Percentiles rank a stretch among this genome's conserved stretches.
phyloP scores from a whole-genome alignment of 768 basidiomycete species.

The Leccinum ochraceum region DNA sequence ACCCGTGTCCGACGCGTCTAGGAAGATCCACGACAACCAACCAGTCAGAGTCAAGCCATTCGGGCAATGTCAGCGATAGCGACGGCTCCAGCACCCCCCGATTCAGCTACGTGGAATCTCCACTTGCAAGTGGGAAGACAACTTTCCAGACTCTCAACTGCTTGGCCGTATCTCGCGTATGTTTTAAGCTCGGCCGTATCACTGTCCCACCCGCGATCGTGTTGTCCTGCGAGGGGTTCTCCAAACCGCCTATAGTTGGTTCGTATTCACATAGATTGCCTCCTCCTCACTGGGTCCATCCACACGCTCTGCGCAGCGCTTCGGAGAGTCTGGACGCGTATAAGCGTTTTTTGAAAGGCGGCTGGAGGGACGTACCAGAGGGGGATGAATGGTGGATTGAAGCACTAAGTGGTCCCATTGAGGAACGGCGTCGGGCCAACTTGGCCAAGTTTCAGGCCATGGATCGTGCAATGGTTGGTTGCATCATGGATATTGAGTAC shows the following conservation, averaged over 20 bases:
- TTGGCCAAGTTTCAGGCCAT: slow-evolving; percentile 12
- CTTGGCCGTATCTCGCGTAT: slow-evolving; percentile 57
- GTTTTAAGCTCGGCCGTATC: slow-evolving; percentile 70
- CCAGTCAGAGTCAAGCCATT: background rate
- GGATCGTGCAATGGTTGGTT: background rate
- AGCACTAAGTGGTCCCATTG: slow-evolving; percentile 46
- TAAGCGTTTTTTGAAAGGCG: slow-evolving; percentile 50
- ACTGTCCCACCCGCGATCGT: slow-evolving; percentile 69
- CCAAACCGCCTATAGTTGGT: slow-evolving; percentile 16
- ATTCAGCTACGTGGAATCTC: background rate
- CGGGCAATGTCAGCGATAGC: background rate
- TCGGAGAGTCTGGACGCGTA: slow-evolving; percentile 33
- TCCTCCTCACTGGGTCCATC: slow-evolving; percentile 17
- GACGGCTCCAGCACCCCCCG: background rate
- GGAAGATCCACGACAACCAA: background rate
- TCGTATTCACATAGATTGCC: slow-evolving; percentile 9
- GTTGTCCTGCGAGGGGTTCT: slow-evolving; percentile 57
- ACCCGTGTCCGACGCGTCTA: background rate
- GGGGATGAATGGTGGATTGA: slow-evolving; percentile 65
- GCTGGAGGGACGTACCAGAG: slow-evolving; percentile 60
- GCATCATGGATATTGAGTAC: slow-evolving; percentile 6
- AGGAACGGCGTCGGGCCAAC: slow-evolving; percentile 32
- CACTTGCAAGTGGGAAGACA: slow-evolving; percentile 41
- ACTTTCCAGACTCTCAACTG: slow-evolving; percentile 46
- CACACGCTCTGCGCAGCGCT: slow-evolving; percentile 8